Conservation (phyloP, 805 yeast genomes). For the Debaryomyces hansenii region DNA sequence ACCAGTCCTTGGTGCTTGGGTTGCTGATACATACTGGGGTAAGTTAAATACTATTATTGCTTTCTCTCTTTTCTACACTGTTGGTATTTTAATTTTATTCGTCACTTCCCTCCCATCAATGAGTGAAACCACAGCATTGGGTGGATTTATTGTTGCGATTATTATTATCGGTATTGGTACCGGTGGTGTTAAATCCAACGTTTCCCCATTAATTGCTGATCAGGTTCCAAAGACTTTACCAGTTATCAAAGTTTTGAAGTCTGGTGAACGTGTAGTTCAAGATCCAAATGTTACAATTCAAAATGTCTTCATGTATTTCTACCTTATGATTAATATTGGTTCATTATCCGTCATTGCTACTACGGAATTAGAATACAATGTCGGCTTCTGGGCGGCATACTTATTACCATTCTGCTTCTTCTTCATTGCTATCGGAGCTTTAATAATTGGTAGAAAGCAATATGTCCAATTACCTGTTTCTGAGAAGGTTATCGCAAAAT, state of each 20-base stretch:
- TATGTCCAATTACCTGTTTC: slow-evolving; percentile 62
- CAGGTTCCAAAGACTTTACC: slow-evolving; percentile 44
- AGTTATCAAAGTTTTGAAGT: slow-evolving; percentile 34
- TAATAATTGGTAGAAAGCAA: slow-evolving; percentile 52
- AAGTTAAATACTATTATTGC: slow-evolving; percentile 66
- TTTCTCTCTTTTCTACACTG: slow-evolving; percentile 57
- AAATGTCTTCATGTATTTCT: slow-evolving; percentile 73
- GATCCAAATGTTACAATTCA: slow-evolving; percentile 74
- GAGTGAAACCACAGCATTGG: slow-evolving; percentile 51
- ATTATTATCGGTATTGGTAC: slow-evolving; percentile 72
- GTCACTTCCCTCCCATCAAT: slow-evolving; percentile 68
- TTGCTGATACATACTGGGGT: slow-evolving; percentile 75
- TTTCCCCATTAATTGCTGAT: slow-evolving; percentile 75
- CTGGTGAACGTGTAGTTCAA: slow-evolving; percentile 41
- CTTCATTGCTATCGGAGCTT: slow-evolving; percentile 50
- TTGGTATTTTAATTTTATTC: slow-evolving; percentile 64
- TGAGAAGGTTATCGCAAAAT: slow-evolving; percentile 58
- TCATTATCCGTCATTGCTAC: slow-evolving; percentile 75
- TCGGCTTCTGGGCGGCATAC: slow-evolving; percentile 76
- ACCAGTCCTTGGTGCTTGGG: slow-evolving; percentile 73
- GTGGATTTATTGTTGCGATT: slow-evolving; percentile 60
- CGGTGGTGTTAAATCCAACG: slow-evolving; percentile 78
- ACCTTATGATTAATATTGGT: slow-evolving; percentile 75
- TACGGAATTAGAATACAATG: slow-evolving; percentile 63
- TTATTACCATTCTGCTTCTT: slow-evolving; percentile 66